phyloP scores from a whole-genome alignment of 495 filamentous ascomycete species.

The Penicillium canescens region DNA sequence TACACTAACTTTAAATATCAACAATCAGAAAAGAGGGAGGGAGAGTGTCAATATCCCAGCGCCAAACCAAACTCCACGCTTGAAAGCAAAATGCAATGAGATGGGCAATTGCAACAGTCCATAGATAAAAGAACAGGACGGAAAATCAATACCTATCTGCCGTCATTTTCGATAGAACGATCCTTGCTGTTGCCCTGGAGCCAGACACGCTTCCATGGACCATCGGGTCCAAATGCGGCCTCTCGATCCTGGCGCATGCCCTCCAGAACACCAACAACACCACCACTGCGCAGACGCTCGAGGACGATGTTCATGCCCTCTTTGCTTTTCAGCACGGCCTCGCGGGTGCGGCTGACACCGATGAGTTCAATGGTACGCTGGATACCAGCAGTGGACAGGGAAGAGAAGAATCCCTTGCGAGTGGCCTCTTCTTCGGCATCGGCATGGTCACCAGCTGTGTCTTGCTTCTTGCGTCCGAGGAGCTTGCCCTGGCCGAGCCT shows the following conservation, averaged over 20 bases:
- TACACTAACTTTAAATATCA: background rate
- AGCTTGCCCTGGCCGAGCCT: slow-evolving; percentile 73
- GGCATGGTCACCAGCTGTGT: slow-evolving; percentile 19
- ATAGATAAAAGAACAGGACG: background rate
- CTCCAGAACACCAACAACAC: slow-evolving; percentile 83
- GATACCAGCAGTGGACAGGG: slow-evolving; percentile 77
- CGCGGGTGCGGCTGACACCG: slow-evolving; percentile 77
- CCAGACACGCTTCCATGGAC: slow-evolving; percentile 53
- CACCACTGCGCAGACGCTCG: slow-evolving; percentile 76
- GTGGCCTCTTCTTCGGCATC: slow-evolving; percentile 52
- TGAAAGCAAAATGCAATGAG: slow-evolving; percentile 17
- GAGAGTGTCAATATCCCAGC: slow-evolving; percentile 29
- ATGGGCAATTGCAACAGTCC: background rate
- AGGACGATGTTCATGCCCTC: slow-evolving; percentile 96
- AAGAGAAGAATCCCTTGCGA: slow-evolving; percentile 64
- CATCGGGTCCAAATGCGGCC: slow-evolving; percentile 40
- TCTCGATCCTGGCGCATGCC: slow-evolving; percentile 75
- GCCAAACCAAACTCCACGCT: slow-evolving; percentile 38
- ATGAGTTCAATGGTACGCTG: slow-evolving; percentile 90
- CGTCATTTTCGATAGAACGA: slow-evolving; percentile 30
- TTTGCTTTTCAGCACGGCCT: slow-evolving; percentile 82
- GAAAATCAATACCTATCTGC: slow-evolving; percentile 20
- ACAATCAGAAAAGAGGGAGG: slow-evolving; percentile 10
- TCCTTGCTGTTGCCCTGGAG: slow-evolving; percentile 35
- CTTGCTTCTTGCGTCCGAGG: slow-evolving; percentile 50